These are phyloP conservation scores for Tulasnella calospora DNA, from an alignment of 768 basidiomycete species.

Conservation along the genomic window DNA sequence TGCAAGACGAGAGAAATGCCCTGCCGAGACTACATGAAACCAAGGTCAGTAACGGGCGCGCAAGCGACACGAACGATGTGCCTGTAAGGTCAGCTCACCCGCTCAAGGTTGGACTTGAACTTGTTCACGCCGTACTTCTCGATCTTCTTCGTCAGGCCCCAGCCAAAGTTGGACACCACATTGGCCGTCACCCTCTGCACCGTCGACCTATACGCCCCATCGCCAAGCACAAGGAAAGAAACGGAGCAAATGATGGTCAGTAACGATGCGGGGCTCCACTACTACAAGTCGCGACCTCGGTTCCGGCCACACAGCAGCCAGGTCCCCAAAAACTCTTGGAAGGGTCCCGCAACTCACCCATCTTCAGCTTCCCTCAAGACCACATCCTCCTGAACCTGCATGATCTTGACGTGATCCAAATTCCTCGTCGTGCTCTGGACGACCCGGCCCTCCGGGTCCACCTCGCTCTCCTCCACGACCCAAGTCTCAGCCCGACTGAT, in stretches of 20 bases:
- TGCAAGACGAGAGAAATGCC: slow-evolving; percentile 79
- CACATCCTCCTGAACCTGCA: slow-evolving; percentile 85
- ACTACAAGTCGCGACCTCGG: not conserved
- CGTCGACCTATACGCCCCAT: slow-evolving; percentile 52
- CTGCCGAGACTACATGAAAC: slow-evolving; percentile 62
- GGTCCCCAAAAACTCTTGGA: not conserved
- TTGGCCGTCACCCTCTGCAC: slow-evolving; percentile 81
- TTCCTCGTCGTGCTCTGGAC: slow-evolving; percentile 81
- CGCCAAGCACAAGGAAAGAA: too few relatives aligned
- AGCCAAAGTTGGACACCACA: slow-evolving; percentile 84
- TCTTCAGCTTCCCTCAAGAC: slow-evolving; percentile 61
- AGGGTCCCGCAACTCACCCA: slow-evolving; percentile 67
- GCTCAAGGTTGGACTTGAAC: slow-evolving; percentile 84
- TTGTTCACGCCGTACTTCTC: slow-evolving; percentile 78
- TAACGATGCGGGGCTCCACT: too few relatives aligned
- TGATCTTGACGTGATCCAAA: slow-evolving; percentile 87
- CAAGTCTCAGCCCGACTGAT: slow-evolving; percentile 82
- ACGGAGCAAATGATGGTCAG: not conserved
- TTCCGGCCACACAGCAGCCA: not conserved
- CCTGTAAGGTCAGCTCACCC: slow-evolving; percentile 45
- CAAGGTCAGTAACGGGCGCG: slow-evolving; percentile 8
- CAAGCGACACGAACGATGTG: slow-evolving; percentile 18
- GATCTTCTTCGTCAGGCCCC: slow-evolving; percentile 81
- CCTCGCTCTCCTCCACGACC: slow-evolving; percentile 93
- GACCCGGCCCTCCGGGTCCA: slow-evolving; percentile 74